A percentile compares a stretch with the other conserved stretches of the same genome.
These are phyloP conservation scores for Vanrija pseudolonga DNA, from an alignment of 1,284 basidiomycete genomes.

Conservation along the genomic window DNA sequence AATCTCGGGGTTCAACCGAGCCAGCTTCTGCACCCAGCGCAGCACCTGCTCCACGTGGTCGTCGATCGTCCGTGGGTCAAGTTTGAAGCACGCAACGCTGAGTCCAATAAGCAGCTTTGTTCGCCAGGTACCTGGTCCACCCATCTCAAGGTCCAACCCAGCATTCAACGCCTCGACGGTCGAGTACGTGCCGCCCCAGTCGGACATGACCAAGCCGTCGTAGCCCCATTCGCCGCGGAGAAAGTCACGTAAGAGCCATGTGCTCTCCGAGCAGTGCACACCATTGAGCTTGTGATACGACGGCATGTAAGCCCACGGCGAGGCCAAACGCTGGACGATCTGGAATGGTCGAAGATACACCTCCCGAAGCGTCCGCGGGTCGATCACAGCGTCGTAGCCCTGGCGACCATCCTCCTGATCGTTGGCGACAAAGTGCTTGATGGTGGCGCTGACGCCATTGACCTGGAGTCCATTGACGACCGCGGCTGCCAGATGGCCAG, in stretches of 20 bases:
- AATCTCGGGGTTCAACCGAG: slow-evolving; percentile 23
- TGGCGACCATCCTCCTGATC: slow-evolving; percentile 42
- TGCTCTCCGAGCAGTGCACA: slow-evolving; percentile 61
- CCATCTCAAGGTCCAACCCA: slow-evolving; percentile 57
- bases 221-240: slow-evolving; percentile 38
- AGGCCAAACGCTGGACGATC: slow-evolving; percentile 63
- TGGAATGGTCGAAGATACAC: slow-evolving; percentile 74
- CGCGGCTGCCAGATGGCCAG: slow-evolving; percentile 64
- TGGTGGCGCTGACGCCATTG: slow-evolving; percentile 59
- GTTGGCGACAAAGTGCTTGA: slow-evolving; percentile 45
- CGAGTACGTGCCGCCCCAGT: slow-evolving; percentile 66
- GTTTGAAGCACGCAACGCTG: slow-evolving; percentile 51
- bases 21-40: slow-evolving; percentile 26
- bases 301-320: slow-evolving; percentile 47
- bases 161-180: slow-evolving; percentile 64
- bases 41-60: slow-evolving; percentile 42
- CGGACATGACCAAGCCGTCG: slow-evolving; percentile 56
- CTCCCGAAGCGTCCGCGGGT: slow-evolving; percentile 64
- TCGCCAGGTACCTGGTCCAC: slow-evolving; percentile 49
- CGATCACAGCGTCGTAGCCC: slow-evolving; percentile 31
- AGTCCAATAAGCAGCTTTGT: slow-evolving; percentile 57
- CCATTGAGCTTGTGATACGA: slow-evolving; percentile 59
- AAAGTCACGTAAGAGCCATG: slow-evolving; percentile 38
- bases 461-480: slow-evolving; percentile 70
- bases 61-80: slow-evolving; percentile 25